Conservation (phyloP, 148 eudicot genomes). For the Chenopodium album region DNA sequence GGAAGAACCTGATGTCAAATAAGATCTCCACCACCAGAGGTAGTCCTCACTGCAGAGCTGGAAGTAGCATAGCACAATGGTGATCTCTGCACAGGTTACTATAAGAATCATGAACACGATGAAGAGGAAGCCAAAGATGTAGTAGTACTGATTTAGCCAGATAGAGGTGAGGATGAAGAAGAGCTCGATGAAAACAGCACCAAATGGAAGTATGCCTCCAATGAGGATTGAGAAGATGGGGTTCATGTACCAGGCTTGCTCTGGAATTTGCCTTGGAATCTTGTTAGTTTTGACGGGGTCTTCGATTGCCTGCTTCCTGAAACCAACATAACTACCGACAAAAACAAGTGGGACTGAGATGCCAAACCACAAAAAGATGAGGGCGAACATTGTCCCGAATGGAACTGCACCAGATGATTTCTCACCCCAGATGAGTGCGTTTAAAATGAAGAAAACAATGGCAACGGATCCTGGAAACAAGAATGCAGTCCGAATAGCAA, state of each 20-base stretch:
- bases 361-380: slow-evolving; percentile 48
- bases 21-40: slow-evolving; percentile 57
- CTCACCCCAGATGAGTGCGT: slow-evolving; percentile 50
- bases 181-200: slow-evolving; percentile 51
- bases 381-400: slow-evolving; percentile 49
- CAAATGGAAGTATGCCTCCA: slow-evolving; percentile 51
- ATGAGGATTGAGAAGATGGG: slow-evolving; percentile 50
- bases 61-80: slow-evolving; percentile 50
- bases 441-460: slow-evolving; percentile 42
- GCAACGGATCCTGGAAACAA: slow-evolving; percentile 47
- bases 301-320: slow-evolving; percentile 37
- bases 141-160: slow-evolving; percentile 51
- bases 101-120: slow-evolving; percentile 46
- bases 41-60: slow-evolving; percentile 55
- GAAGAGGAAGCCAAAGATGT: slow-evolving; percentile 50
- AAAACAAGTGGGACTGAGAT: slow-evolving; percentile 51
- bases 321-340: slow-evolving; percentile 43
- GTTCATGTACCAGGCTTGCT: slow-evolving; percentile 58
- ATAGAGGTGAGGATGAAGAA: slow-evolving; percentile 54
- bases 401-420: slow-evolving; percentile 54
- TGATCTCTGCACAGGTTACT: slow-evolving; percentile 48
- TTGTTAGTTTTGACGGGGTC: slow-evolving; percentile 52
- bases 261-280: slow-evolving; percentile 51
- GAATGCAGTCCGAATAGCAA: slow-evolving; percentile 44
- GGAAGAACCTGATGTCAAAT: slow-evolving; percentile 49